A percentile compares a stretch with the other conserved stretches of the same genome.
Evolutionary conservation across 495 filamentous ascomycete genomes (phyloP).

Genomic region (Penicillium arizonense): DNA sequence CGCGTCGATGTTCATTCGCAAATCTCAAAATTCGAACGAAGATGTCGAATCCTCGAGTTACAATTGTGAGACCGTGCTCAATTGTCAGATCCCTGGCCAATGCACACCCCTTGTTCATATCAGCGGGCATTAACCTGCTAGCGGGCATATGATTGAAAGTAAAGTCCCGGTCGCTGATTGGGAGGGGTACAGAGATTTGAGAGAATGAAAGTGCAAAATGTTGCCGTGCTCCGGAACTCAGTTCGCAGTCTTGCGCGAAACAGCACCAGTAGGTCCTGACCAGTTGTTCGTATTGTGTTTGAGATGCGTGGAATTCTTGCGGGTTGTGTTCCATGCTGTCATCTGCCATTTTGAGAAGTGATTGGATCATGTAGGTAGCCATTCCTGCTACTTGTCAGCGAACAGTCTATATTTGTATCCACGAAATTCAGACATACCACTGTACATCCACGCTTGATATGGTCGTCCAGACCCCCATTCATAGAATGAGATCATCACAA

Average conservation of each 20-base stretch:
- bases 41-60: constrained; percentile 44
- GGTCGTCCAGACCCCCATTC: constrained; percentile 45
- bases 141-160: constrained; percentile 31
- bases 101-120: constrained; percentile 27
- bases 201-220: constrained; percentile 45
- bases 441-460: constrained; percentile 50
- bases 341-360: constrained; percentile 42
- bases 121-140: constrained; percentile 34
- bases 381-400: constrained; percentile 27
- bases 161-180: constrained; percentile 43
- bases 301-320: constrained; percentile 38
- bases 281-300: constrained; percentile 44
- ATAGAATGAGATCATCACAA: constrained; percentile 44
- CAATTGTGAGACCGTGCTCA: constrained; percentile 39
- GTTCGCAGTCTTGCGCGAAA: constrained; percentile 45
- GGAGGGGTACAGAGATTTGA: constrained; percentile 42
- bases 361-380: constrained; percentile 49
- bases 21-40: constrained; percentile 45
- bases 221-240: constrained; percentile 44
- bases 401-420: background rate
- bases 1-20: constrained; percentile 42
- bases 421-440: constrained; percentile 21
- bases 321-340: constrained; percentile 44
- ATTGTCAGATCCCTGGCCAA: constrained; percentile 28
- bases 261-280: constrained; percentile 48